phyloP scores from a whole-genome alignment of 768 basidiomycete genomes.

The Rhizopogon salebrosus region DNA sequence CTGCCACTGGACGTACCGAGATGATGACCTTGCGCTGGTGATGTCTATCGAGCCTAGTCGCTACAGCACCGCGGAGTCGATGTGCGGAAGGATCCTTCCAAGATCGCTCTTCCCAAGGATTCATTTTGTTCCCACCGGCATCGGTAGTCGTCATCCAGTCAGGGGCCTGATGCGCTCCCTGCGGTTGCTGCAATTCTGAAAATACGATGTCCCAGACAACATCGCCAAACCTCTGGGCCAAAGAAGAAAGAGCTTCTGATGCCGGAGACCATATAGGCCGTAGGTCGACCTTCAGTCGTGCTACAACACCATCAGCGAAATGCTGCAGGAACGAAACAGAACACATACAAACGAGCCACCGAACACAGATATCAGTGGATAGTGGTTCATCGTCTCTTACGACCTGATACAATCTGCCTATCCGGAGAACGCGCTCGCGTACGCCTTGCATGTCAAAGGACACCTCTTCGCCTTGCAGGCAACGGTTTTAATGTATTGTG shows the following conservation, averaged over 20 bases:
- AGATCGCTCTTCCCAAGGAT: conserved; percentile 58
- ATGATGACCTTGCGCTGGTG: conserved; percentile 27
- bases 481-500: conserved; percentile 56
- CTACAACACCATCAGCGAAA: conserved; percentile 28
- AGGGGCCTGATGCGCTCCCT: conserved; percentile 6
- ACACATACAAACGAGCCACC: conserved; percentile 69
- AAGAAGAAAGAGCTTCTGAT: conserved; percentile 52
- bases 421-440: conserved; percentile 77
- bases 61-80: conserved; percentile 45
- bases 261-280: conserved; percentile 88
- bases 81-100: conserved; percentile 77
- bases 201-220: conserved; percentile 70
- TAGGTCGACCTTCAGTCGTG: conserved; percentile 90
- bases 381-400: conserved; percentile 45
- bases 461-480: conserved; percentile 78
- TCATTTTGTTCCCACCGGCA: conserved; percentile 17
- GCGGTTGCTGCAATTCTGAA: conserved; percentile 42
- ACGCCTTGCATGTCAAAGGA: conserved; percentile 75
- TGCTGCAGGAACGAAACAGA: neutral
- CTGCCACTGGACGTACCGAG: conserved; percentile 22
- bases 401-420: conserved; percentile 63
- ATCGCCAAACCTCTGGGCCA: conserved; percentile 57
- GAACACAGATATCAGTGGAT: conserved; percentile 57
- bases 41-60: conserved; percentile 39
- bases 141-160: conserved; percentile 22